These are phyloP conservation scores for Gilbertella persicaria DNA, from an alignment of 371 early-diverging fungal genomes.

Conservation along the genomic window DNA sequence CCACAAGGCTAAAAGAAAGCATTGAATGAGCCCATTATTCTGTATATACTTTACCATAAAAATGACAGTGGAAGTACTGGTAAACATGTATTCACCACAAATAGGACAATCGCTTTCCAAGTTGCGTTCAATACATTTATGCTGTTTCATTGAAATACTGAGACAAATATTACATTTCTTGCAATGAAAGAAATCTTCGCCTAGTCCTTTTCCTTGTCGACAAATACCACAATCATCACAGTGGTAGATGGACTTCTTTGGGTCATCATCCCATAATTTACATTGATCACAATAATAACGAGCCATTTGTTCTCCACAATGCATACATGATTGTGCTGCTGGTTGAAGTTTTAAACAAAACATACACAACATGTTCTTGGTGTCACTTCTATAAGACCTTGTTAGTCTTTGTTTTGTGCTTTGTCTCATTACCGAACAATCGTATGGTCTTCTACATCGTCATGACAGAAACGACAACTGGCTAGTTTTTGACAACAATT, in stretches of 20 bases:
- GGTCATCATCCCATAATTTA: conserved; percentile 92
- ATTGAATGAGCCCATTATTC: not conserved
- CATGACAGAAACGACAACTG: conserved; percentile 97
- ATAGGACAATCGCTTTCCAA: conserved; percentile 95
- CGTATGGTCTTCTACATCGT: conserved; percentile 83
- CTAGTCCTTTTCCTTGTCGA: conserved; percentile 81
- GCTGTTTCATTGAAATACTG: conserved; percentile 71
- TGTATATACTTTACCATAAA: conserved; percentile 73
- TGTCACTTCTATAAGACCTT: conserved; percentile 56
- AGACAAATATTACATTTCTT: conserved; percentile 94
- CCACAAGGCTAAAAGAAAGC: conserved; percentile 76
- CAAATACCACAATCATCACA: conserved; percentile 95
- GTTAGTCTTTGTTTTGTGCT: not conserved
- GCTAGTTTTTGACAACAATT: conserved; percentile 91
- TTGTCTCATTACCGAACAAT: conserved; percentile 75
- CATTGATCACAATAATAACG: conserved; percentile 92
- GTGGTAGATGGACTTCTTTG: conserved; percentile 84
- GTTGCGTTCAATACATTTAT: conserved; percentile 93
- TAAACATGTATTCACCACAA: conserved; percentile 97
- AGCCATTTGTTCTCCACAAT: conserved; percentile 69
- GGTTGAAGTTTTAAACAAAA: conserved; percentile 83
- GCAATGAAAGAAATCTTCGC: conserved; percentile 92
- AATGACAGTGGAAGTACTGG: conserved; percentile 77
- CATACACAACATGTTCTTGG: conserved; percentile 93
- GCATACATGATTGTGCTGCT: conserved; percentile 71